phyloP scores from a whole-genome alignment of 257 asterid species.

The Mentha longifolia region DNA sequence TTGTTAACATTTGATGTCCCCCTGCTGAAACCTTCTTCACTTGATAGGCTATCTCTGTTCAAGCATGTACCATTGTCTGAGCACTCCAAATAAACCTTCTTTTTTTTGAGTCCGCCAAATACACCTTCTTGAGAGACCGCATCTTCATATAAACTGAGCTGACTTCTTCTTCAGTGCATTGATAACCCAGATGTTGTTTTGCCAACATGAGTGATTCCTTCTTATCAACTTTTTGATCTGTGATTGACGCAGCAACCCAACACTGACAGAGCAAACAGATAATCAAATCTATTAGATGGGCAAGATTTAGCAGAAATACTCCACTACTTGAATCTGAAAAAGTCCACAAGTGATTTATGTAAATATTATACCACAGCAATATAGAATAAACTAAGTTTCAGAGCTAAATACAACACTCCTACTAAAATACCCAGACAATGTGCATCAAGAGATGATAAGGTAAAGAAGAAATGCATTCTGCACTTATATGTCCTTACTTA shows the following conservation, averaged over 20 bases:
- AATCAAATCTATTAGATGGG: conserved; percentile 24
- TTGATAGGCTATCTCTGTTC: conserved; percentile 16
- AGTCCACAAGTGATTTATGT: conserved; percentile 15
- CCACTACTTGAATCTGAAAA: conserved; percentile 1
- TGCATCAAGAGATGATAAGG: conserved; percentile 13
- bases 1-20: conserved; percentile 32
- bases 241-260: conserved; percentile 66
- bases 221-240: conserved; percentile 55
- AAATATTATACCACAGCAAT: conserved; percentile 10
- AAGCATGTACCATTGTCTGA: conserved; percentile 25
- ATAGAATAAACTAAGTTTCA: not conserved
- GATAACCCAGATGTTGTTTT: conserved; percentile 51
- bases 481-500: not conserved
- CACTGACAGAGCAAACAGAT: conserved; percentile 50
- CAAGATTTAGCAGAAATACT: conserved; percentile 29
- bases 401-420: conserved; percentile 14
- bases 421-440: conserved; percentile 3
- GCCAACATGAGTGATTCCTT: conserved; percentile 49
- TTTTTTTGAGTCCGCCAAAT: conserved; percentile 28
- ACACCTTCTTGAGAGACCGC: conserved; percentile 53
- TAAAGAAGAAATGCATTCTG: conserved; percentile 12
- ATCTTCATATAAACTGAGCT: conserved; percentile 52
- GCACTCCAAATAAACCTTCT: conserved; percentile 40
- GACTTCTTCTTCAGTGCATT: conserved; percentile 64
- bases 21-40: conserved; percentile 33